Evolutionary conservation across 2,329 filamentous ascomycete species (phyloP).

Genomic region (Aspergillus caelatus): DNA sequence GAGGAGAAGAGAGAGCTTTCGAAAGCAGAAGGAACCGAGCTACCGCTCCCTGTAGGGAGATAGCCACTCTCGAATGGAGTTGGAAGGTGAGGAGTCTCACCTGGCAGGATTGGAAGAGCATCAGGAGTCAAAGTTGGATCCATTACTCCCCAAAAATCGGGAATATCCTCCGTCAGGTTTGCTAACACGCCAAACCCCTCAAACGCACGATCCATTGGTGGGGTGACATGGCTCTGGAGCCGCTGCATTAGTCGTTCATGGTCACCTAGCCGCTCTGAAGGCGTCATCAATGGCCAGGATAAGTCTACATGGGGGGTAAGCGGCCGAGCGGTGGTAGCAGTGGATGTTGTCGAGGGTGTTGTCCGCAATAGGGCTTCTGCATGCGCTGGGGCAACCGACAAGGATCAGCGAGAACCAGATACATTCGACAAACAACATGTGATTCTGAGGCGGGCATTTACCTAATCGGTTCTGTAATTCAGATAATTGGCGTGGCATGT

Average conservation of each 20-base stretch:
- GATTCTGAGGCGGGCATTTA: not conserved
- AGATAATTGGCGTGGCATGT: not conserved
- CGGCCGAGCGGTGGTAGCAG: not conserved
- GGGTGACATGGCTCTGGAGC: not conserved
- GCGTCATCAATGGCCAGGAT: not conserved
- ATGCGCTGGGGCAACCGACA: not conserved
- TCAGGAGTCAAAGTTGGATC: not conserved
- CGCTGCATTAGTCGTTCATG: no score
- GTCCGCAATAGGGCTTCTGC: not conserved
- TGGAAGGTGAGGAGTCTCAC: no score
- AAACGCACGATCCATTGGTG: not conserved
- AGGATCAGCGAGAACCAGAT: not conserved
- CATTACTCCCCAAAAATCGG: not conserved
- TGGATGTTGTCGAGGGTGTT: not conserved
- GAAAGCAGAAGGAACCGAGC: not conserved
- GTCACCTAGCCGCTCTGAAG: not conserved
- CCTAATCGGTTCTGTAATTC: not conserved
- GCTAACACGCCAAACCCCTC: no score
- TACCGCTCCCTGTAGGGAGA: not conserved
- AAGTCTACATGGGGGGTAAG: not conserved
- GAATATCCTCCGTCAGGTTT: no score
- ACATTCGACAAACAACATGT: not conserved
- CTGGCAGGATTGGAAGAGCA: not conserved
- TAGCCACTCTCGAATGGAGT: no score
- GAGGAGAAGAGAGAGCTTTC: not conserved